phyloP scores from a whole-genome alignment of 1,139 yeast species.

The Hyphopichia buzzinii region DNA sequence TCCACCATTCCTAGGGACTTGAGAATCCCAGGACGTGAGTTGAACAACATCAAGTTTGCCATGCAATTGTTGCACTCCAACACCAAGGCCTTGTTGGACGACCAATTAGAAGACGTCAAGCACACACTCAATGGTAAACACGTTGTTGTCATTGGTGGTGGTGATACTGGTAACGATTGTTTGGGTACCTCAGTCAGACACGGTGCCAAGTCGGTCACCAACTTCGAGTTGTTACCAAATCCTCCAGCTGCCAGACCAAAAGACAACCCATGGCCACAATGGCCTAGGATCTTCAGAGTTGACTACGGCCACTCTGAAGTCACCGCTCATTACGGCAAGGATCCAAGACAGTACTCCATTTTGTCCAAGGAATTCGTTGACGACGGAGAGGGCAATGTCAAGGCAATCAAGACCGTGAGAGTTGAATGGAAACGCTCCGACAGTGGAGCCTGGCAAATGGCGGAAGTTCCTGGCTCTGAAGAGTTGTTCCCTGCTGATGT shows the following conservation, averaged over 20 bases:
- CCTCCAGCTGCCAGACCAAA: slow-evolving; percentile 85
- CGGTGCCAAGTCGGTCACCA: slow-evolving; percentile 93
- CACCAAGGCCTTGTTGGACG: slow-evolving; percentile 85
- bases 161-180: slow-evolving; percentile 99
- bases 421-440: slow-evolving; percentile 98
- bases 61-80: slow-evolving; percentile 88
- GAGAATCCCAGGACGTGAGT: slow-evolving; percentile 89
- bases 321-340: slow-evolving; percentile 90
- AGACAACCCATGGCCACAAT: slow-evolving; percentile 99
- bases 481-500: slow-evolving; percentile 93
- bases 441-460: slow-evolving; percentile 98
- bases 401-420: slow-evolving; percentile 90
- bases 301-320: slow-evolving; percentile 98
- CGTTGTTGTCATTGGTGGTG: slow-evolving; percentile 98
- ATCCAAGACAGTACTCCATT: slow-evolving; percentile 96
- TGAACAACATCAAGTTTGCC: slow-evolving; percentile 88
- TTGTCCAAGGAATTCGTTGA: slow-evolving; percentile 93
- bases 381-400: slow-evolving; percentile 91
- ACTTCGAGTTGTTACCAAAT: slow-evolving; percentile 90
- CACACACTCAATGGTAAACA: slow-evolving; percentile 75
- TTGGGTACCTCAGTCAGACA: slow-evolving; percentile 97
- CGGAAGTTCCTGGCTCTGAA: slow-evolving; percentile 93
- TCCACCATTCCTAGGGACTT: slow-evolving; percentile 96
- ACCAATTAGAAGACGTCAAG: slow-evolving; percentile 74
- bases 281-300: slow-evolving; percentile 97